Evolutionary conservation across 2,329 filamentous ascomycete species (phyloP), one percentile per base, ranked within the genome.

Genomic region (Diaporthe sp.): DNA sequence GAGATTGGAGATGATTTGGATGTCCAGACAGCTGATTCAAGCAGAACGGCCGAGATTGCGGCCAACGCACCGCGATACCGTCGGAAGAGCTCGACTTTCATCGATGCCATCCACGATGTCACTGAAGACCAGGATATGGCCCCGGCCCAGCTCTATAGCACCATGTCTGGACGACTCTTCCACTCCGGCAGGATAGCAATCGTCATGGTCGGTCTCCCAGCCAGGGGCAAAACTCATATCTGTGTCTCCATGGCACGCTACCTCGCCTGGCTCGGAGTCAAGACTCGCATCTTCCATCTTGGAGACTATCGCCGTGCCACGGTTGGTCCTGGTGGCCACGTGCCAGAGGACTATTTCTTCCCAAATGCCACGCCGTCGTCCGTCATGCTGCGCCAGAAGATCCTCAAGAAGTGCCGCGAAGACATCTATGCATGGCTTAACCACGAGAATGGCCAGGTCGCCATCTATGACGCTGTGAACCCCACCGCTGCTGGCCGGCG

Each of bases 391-490:
- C 92, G 97, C 47, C 97, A 98, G 84, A 98, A 98, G 87, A 99
- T 99, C 72, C 88, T 99, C 28, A 98, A 98, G 86, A 98, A 97
- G 83, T 99, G 97, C 80, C 92, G 97, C 76, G 96, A 98, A 82
- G 97, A 99, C 81, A 98, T 99, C 75, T 98, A 98, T 82, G 93
- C 94, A 73, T 99, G 98, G 88, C 87, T 99, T 60, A 97, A 98
- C 81, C 94, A 98, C 79, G 97, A 98, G 82, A 98, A 98, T 80
- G 97, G 97, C 17, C 97, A 99, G 82, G 96, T 99, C 73, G 97
- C 97, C 74, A 98, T 99, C 76, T 99, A 98, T 83, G 97, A 99
- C 85, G 97, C 97, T 39, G 97, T 99, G 25, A 99, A 99, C 81
- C 96, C 96, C 6, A 93, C 97, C 28, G 92, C 95, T 28, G 92